Percentiles rank a stretch among this genome's conserved stretches.
phyloP scores from a whole-genome alignment of 1,284 basidiomycete genomes.

The Apiotrichum gracile region DNA sequence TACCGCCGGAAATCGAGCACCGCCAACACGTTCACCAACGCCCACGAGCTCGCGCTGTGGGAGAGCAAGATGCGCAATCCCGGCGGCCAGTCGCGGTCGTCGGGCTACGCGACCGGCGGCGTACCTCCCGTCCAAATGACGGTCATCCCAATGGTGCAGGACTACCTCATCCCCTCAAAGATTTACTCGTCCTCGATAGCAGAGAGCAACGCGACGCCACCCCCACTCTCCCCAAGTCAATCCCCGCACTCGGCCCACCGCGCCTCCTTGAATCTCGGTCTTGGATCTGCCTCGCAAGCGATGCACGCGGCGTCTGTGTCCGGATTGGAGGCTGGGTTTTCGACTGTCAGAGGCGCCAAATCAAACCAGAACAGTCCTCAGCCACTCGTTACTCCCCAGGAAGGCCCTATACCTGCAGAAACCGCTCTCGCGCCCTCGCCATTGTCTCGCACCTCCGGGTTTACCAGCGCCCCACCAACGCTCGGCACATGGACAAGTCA shows the following conservation, averaged over 20 bases:
- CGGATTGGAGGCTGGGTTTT: too few relatives aligned
- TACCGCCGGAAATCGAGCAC: neutral
- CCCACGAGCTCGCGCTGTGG: slow-evolving; percentile 1
- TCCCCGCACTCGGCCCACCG: neutral
- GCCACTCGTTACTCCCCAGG: neutral
- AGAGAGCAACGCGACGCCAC: neutral
- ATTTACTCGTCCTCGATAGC: neutral
- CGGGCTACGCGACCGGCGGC: neutral
- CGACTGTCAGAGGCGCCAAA: too few relatives aligned
- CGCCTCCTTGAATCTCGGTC: neutral
- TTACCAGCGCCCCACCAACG: too few relatives aligned
- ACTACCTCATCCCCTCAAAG: neutral
- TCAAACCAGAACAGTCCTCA: neutral
- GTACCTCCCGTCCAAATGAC: neutral
- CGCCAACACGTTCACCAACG: neutral
- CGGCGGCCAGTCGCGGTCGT: neutral
- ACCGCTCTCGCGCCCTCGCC: neutral
- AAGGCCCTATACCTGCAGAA: too few relatives aligned
- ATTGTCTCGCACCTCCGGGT: too few relatives aligned
- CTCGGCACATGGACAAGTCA: neutral
- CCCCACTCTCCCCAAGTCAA: neutral
- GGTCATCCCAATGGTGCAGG: neutral
- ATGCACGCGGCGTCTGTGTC: too few relatives aligned
- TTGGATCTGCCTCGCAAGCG: neutral
- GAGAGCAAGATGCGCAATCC: neutral